Evolutionary conservation across 2,329 filamentous ascomycete genomes (phyloP).

Genomic region (Proliferodiscus dingleyae): DNA sequence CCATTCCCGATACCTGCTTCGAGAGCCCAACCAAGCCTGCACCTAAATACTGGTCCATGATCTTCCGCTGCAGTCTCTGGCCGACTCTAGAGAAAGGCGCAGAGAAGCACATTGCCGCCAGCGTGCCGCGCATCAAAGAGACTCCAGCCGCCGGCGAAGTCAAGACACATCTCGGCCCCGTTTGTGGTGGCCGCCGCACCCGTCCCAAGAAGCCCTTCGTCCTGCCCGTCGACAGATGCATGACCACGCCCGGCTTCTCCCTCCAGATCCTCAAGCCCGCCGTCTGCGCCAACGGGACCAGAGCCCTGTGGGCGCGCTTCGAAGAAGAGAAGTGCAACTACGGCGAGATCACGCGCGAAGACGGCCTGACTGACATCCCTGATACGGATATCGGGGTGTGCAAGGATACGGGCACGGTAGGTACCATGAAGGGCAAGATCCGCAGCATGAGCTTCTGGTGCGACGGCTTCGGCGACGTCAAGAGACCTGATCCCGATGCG

Average conservation of each 20-base stretch:
- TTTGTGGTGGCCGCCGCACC: neutral
- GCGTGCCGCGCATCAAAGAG: slow-evolving; percentile 2
- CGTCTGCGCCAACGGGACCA: slow-evolving; percentile 13
- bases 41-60: slow-evolving; percentile 13
- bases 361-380: slow-evolving; percentile 10
- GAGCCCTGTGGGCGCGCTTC: slow-evolving; percentile 14
- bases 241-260: slow-evolving; percentile 1
- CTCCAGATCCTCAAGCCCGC: slow-evolving; percentile 9
- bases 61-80: slow-evolving; percentile 10
- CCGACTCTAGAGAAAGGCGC: slow-evolving; percentile 1
- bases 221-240: slow-evolving; percentile 12
- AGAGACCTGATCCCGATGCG: slow-evolving; percentile 6
- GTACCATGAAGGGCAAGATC: neutral
- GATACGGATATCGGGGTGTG: slow-evolving; percentile 15
- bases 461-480: slow-evolving; percentile 11
- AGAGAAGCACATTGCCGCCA: slow-evolving; percentile 7
- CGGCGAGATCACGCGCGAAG: slow-evolving; percentile 3
- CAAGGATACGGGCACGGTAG: neutral
- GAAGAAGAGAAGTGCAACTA: slow-evolving; percentile 12
- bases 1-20: slow-evolving; percentile 5
- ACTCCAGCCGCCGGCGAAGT: neutral
- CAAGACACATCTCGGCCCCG: neutral
- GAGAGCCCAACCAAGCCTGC: too few relatives aligned
- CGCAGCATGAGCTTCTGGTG: slow-evolving; percentile 17
- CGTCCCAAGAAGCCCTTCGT: neutral